Percentiles rank a stretch among this genome's conserved stretches.
Conservation (phyloP, 345 rosid genomes). For the Reutealis trisperma region DNA sequence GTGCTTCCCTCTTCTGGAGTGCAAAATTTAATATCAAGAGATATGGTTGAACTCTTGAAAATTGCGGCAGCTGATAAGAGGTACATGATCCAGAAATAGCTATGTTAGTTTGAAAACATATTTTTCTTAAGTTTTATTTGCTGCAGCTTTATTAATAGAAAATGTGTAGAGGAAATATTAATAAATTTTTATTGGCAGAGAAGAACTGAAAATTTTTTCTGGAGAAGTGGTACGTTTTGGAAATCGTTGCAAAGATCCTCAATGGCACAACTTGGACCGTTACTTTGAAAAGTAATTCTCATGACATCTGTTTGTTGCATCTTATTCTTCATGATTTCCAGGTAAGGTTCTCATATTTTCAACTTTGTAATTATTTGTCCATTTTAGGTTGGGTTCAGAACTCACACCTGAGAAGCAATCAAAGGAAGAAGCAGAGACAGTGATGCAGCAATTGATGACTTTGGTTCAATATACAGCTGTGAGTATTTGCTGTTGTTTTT, state of each 20-base stretch:
- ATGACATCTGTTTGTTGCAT: slow-evolving; percentile 24
- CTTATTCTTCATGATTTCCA: not conserved
- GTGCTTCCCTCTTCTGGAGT: slow-evolving; percentile 93
- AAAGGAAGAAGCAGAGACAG: slow-evolving; percentile 73
- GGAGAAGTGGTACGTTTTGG: slow-evolving; percentile 99
- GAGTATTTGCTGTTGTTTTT: slow-evolving; percentile 29
- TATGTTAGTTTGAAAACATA: not conserved
- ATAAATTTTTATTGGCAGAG: slow-evolving; percentile 45
- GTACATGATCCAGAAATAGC: slow-evolving; percentile 33
- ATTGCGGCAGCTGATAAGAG: slow-evolving; percentile 91
- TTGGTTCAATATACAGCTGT: slow-evolving; percentile 90
- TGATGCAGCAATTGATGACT: slow-evolving; percentile 65
- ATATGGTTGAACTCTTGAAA: slow-evolving; percentile 69
- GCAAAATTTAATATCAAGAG: slow-evolving; percentile 73
- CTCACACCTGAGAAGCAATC: slow-evolving; percentile 55
- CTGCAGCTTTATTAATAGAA: not conserved
- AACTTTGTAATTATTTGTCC: slow-evolving; percentile 22
- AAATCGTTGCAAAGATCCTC: slow-evolving; percentile 95
- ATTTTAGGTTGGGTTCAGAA: slow-evolving; percentile 30
- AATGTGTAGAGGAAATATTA: slow-evolving; percentile 41
- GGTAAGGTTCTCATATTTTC: slow-evolving; percentile 15
- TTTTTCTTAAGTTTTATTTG: slow-evolving; percentile 1
- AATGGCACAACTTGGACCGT: slow-evolving; percentile 95
- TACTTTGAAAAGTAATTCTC: slow-evolving; percentile 82
- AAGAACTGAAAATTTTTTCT: slow-evolving; percentile 80